phyloP scores from a whole-genome alignment of 805 yeast genomes.

The Saccharomycopsis sp. region DNA sequence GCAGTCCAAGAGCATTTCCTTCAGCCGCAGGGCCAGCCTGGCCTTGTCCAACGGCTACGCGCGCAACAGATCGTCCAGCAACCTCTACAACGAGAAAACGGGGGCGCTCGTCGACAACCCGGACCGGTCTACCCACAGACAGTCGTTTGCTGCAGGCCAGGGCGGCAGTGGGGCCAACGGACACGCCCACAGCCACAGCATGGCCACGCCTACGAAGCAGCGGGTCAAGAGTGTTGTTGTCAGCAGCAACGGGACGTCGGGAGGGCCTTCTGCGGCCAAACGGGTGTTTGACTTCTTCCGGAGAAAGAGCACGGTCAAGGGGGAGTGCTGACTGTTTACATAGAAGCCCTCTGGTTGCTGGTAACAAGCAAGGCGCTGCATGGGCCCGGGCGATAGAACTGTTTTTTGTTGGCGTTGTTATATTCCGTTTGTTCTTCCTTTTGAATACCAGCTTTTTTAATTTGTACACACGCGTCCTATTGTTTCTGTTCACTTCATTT shows the following conservation, averaged over 20 bases:
- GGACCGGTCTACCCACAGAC: not conserved
- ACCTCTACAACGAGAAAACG: not conserved
- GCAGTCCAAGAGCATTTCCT: slow-evolving; percentile 15
- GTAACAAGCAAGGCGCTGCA: too few species aligned
- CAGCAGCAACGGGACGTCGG: not conserved
- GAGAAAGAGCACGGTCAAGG: slow-evolving; percentile 43
- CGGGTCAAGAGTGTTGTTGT: slow-evolving; percentile 12
- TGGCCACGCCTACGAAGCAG: slow-evolving; percentile 12
- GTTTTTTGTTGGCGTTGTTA: not conserved
- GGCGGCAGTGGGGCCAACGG: not conserved
- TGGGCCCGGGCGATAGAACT: not conserved
- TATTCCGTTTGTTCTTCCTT: not conserved
- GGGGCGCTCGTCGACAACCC: too few species aligned
- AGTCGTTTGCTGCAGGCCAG: not conserved
- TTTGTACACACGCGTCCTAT: not conserved
- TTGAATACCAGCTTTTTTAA: not conserved
- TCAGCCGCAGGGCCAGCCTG: slow-evolving; percentile 11
- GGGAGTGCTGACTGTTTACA: slow-evolving; percentile 21
- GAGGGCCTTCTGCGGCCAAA: slow-evolving; percentile 52
- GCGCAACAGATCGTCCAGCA: slow-evolving; percentile 9
- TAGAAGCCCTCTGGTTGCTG: too few species aligned
- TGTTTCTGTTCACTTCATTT: not conserved
- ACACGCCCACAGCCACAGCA: not conserved
- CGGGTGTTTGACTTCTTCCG: slow-evolving; percentile 74
- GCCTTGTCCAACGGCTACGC: slow-evolving; percentile 3